These are phyloP conservation scores for Sporothrix humicola DNA, from an alignment of 2,329 filamentous ascomycete species.

Conservation along the genomic window DNA sequence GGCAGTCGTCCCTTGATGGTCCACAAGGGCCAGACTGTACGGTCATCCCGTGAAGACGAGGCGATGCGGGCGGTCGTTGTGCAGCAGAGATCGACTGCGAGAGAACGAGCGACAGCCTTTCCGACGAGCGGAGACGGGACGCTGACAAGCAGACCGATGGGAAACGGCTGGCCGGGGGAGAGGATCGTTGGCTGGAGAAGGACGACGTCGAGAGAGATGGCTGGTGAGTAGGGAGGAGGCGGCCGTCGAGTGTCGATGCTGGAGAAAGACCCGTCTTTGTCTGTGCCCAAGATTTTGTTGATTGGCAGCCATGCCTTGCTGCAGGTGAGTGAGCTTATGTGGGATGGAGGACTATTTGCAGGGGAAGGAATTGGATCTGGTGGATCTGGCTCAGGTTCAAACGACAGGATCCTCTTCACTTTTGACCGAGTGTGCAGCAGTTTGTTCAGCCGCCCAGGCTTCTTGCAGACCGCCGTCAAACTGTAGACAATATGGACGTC, in stretches of 20 bases:
- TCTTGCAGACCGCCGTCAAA: background rate
- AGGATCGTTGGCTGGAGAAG: conserved; percentile 7
- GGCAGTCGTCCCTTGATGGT: background rate
- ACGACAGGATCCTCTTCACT: background rate
- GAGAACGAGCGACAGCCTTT: background rate
- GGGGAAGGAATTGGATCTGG: too few relatives aligned
- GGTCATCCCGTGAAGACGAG: background rate
- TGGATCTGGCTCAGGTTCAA: too few relatives aligned
- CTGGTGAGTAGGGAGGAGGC: conserved; percentile 25
- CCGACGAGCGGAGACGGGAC: background rate
- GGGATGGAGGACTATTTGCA: too few relatives aligned
- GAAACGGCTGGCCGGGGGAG: conserved; percentile 16
- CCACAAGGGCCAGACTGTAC: background rate
- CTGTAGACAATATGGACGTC: background rate
- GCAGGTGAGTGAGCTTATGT: background rate
- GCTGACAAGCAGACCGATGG: background rate
- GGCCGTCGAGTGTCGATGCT: background rate
- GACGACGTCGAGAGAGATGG: conserved; percentile 20
- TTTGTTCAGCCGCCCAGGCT: background rate
- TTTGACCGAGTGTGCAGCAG: background rate
- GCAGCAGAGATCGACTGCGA: background rate
- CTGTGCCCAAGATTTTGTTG: background rate
- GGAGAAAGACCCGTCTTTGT: background rate
- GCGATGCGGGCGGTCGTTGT: background rate
- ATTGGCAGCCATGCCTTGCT: conserved; percentile 19